Base-by-base conservation (phyloP, 345 rosid genomes). In the Eucalyptus cladocalyx region DNA sequence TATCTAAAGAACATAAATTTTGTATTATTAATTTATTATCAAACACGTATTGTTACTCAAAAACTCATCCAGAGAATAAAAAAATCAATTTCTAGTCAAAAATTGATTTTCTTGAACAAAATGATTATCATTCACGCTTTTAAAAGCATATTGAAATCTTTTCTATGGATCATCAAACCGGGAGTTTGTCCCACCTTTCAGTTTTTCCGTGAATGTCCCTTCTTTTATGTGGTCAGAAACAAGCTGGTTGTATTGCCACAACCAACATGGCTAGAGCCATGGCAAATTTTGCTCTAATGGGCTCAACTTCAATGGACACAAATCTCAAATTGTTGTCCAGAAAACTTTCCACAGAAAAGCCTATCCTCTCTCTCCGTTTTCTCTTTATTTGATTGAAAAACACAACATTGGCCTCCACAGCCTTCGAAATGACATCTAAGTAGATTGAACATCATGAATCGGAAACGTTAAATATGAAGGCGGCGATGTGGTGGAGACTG, bases 1-100 rank as follows among this genome's bases (percentile, higher is more conserved):
- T 58, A 11, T 26, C 26, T 26, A 11, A 58, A 13, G 1, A 58
- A 26, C 1, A 24, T 0, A 1, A 58, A 58, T 58, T 58, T 58
- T 58, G 3, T 11, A 12, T 58, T 6, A 28, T 58, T 58, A 58
- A 19, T 53, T 53, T 9, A 53, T 53, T 8, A 53, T 58, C n/a
- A 58, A 58, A 58, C 3, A 3, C 7, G 2, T 58, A 58, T 26
- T 58, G 1, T 58, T 58, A 58, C 7, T 58, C 2, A 26, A 1
- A 58, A 58, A 26, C 7, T 58, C 16, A 58, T 58, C 16, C 4
- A 11, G 1, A 6, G 0, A 58, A 26, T 58, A 58, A 0, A 26
- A 58, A 58, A 58, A 58, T 58, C 15, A 5, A 58, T 26, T 26
- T 58, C 65, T 56, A 8, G 2, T 2, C 6, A 24, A 0, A 56